Evolutionary conservation across 805 yeast genomes (phyloP).

Genomic region (Wickerhamomyces sydowiorum): DNA sequence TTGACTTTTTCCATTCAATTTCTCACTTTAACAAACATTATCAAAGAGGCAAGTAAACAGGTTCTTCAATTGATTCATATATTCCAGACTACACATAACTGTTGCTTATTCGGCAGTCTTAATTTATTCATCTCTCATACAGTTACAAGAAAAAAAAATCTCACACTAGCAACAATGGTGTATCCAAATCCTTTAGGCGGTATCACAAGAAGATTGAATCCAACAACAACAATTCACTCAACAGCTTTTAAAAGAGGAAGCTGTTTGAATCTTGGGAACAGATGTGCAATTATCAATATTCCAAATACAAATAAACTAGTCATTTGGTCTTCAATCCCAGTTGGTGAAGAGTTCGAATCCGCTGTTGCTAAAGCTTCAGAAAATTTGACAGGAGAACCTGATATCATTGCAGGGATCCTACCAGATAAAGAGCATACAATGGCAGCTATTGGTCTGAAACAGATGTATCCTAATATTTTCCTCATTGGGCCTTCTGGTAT

Average conservation of each 20-base stretch:
- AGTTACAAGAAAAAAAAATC: too few species aligned
- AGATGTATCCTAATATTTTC: constrained; percentile 42
- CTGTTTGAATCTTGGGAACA: constrained; percentile 29
- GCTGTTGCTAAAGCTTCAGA: constrained; percentile 32
- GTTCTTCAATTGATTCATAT: too few species aligned
- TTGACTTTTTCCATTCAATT: too few species aligned
- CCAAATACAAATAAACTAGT: constrained; percentile 27
- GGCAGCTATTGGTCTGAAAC: constrained; percentile 51
- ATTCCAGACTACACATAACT: too few species aligned
- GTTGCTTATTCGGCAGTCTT: too few species aligned
- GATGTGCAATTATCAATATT: constrained; percentile 31
- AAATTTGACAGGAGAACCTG: constrained; percentile 26
- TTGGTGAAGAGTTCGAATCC: constrained; percentile 37
- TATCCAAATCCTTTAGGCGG: constrained; percentile 35
- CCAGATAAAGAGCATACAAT: constrained; percentile 64
- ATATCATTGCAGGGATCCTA: constrained; percentile 45
- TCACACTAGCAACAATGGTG: too few species aligned
- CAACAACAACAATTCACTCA: constrained; percentile 29
- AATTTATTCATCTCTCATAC: too few species aligned
- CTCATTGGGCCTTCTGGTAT: constrained; percentile 45
- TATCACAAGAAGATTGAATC: constrained; percentile 28
- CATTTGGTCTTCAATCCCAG: constrained; percentile 58
- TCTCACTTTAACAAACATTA: too few species aligned
- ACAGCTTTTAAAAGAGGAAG: constrained; percentile 26
- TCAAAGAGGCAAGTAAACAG: too few species aligned